Base-by-base conservation (phyloP, 192 early-diverging fungal species). In the Backusella westeae region DNA sequence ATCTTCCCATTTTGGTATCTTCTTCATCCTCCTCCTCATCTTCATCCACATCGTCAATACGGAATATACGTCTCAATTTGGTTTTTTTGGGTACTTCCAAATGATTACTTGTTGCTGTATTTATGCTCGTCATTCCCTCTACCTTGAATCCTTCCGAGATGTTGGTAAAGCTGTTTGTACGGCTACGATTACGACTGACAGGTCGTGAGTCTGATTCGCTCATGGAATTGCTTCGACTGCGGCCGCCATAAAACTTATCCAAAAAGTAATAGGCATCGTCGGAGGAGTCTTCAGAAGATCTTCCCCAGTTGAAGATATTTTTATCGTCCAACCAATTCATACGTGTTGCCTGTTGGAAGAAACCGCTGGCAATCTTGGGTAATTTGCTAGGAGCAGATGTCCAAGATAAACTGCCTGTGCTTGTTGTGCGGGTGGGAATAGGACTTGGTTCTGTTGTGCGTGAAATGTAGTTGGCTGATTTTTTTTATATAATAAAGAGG, bases 291-390 rank as follows among this genome's bases (percentile, higher is more conserved):
- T 87, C 87, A 35, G 79, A 86, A 4, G 75, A 68, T 9, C 81
- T 74, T 52, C 84, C 82, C 88, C 87, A 90, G n/a, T 87, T 87
- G 66, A 90, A 90, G 3, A 88, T 81, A 36, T 84, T 83, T 38
- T 73, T 72, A 81, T 90, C 87, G 52, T 87, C 87, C 59, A 82
- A 68, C 89, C 79, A 90, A 67, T 87, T 79, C 80, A 80, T 83
- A 41, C 80, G 80, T 59, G 77, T 83, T 2, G 52, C 42, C 32
- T 66, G 53, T 42, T 66, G 78, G 78, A 82, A 81, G 77, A 80
- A 83, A 4, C 76, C 78, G 41, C 75, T 76, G 6, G 81, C 81
- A 38, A 83, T 79, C 71, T 72, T 75, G 7, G 78, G 74, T 6
- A 79, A 56, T n/a, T 78, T 77, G 32, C 69, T 79, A 10, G 65